A percentile compares a stretch with the other conserved stretches of the same genome.
phyloP scores from a whole-genome alignment of 2,329 filamentous ascomycete genomes.

The Parastagonospora nodorum region DNA sequence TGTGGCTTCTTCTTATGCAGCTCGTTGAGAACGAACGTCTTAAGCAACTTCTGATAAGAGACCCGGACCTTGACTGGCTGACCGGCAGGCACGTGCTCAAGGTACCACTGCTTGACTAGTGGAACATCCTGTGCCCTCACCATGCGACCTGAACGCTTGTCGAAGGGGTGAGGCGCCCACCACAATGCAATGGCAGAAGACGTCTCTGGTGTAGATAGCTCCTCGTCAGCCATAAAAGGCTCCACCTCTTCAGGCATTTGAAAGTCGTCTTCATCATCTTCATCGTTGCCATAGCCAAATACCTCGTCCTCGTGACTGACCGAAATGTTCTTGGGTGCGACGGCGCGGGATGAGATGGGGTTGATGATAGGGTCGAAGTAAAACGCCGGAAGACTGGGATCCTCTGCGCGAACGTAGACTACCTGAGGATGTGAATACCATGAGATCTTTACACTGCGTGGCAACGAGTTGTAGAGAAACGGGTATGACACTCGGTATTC shows the following conservation, averaged over 20 bases:
- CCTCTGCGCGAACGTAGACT: slow-evolving; percentile 86
- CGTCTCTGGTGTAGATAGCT: slow-evolving; percentile 87
- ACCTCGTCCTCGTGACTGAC: slow-evolving; percentile 92
- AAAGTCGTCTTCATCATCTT: slow-evolving; percentile 84
- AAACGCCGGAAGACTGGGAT: slow-evolving; percentile 89
- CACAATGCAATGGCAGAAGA: slow-evolving; percentile 89
- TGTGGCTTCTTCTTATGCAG: slow-evolving; percentile 95
- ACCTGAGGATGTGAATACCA: slow-evolving; percentile 95
- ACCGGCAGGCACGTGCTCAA: slow-evolving; percentile 89
- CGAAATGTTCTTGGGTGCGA: slow-evolving; percentile 92
- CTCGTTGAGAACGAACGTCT: slow-evolving; percentile 95
- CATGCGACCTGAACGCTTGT: slow-evolving; percentile 92
- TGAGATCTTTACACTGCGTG: slow-evolving; percentile 87
- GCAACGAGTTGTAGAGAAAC: slow-evolving; percentile 94
- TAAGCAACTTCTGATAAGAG: slow-evolving; percentile 96
- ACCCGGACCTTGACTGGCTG: slow-evolving; percentile 97
- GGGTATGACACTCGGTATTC: slow-evolving; percentile 96
- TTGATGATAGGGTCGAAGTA: slow-evolving; percentile 99
- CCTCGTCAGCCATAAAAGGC: slow-evolving; percentile 88
- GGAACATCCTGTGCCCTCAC: slow-evolving; percentile 96
- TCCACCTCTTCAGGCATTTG: slow-evolving; percentile 78
- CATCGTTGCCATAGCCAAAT: slow-evolving; percentile 79
- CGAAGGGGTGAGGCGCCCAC: slow-evolving; percentile 98
- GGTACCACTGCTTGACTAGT: slow-evolving; percentile 96
- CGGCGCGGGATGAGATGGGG: slow-evolving; percentile 92